These are phyloP conservation scores for Saturnispora ahearnii DNA, from an alignment of 805 yeast genomes.

Conservation along the genomic window DNA sequence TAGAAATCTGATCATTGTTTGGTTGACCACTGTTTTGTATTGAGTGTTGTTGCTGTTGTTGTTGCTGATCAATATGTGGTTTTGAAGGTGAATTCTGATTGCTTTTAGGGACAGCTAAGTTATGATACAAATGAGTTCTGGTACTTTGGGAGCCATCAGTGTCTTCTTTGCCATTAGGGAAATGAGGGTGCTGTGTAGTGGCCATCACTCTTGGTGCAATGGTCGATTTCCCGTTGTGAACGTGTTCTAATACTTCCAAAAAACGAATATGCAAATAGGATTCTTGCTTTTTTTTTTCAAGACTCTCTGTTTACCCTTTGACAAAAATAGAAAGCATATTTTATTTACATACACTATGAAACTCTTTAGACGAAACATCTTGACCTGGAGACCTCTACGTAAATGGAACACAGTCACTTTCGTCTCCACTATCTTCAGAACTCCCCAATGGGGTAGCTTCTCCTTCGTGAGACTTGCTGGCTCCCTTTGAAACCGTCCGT, in stretches of 20 bases:
- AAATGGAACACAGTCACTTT: slow-evolving; percentile 31
- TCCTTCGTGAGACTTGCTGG: neutral
- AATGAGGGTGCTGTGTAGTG: neutral
- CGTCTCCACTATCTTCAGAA: slow-evolving; percentile 4
- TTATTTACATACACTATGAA: neutral
- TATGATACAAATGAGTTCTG: slow-evolving; percentile 1
- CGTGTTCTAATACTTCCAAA: neutral
- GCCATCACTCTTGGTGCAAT: neutral
- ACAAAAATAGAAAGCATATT: neutral
- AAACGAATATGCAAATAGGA: neutral
- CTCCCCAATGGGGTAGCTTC: too few species aligned
- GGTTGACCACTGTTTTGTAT: neutral
- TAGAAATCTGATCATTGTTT: neutral
- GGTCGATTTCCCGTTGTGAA: neutral
- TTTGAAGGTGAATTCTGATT: neutral
- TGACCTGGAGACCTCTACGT: slow-evolving; percentile 11
- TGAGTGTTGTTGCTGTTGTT: neutral
- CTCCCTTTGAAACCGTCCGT: neutral
- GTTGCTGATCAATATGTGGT: neutral
- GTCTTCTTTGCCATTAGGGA: neutral
- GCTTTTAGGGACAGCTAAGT: neutral
- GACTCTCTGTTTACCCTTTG: neutral
- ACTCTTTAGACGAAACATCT: neutral
- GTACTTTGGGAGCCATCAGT: neutral
- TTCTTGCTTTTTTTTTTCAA: neutral